Evolutionary conservation across 1,139 yeast species (phyloP).

Genomic region (Saccharomyces hybrid): DNA sequence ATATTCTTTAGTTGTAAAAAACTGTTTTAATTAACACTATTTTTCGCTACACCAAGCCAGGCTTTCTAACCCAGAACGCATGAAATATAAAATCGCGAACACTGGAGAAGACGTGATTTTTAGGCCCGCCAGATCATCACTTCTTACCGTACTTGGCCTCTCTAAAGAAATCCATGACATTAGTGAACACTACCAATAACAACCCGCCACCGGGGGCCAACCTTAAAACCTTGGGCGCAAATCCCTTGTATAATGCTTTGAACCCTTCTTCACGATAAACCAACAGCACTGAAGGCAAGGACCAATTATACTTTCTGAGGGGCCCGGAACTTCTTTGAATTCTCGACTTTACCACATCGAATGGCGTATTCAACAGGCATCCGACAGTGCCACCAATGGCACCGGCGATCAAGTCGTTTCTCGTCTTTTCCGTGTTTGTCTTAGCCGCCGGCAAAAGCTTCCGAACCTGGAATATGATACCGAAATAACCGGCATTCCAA

Average conservation of each 20-base stretch:
- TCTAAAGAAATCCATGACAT: slow-evolving; percentile 92
- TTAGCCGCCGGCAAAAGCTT: slow-evolving; percentile 70
- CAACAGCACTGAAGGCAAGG: slow-evolving; percentile 67
- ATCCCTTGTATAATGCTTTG: slow-evolving; percentile 84
- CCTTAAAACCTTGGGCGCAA: slow-evolving; percentile 93
- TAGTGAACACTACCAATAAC: slow-evolving; percentile 86
- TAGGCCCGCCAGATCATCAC: background rate
- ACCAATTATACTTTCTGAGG: slow-evolving; percentile 78
- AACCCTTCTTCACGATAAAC: slow-evolving; percentile 89
- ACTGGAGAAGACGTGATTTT: too few species aligned
- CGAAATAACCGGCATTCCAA: slow-evolving; percentile 99
- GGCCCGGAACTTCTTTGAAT: slow-evolving; percentile 68
- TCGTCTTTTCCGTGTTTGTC: slow-evolving; percentile 60
- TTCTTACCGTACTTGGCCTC: slow-evolving; percentile 16
- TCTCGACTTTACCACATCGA: slow-evolving; percentile 95
- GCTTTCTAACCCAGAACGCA: background rate
- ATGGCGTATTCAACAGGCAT: slow-evolving; percentile 89
- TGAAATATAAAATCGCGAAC: too few species aligned
- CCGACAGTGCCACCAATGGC: slow-evolving; percentile 96
- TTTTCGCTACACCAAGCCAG: background rate
- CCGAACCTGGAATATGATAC: slow-evolving; percentile 85
- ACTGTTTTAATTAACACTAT: background rate
- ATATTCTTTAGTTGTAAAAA: background rate
- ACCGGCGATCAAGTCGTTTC: slow-evolving; percentile 87
- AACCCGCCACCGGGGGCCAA: slow-evolving; percentile 99